phyloP scores from a whole-genome alignment of 176 grass and related monocot species.

The Eragrostis nindensis region DNA sequence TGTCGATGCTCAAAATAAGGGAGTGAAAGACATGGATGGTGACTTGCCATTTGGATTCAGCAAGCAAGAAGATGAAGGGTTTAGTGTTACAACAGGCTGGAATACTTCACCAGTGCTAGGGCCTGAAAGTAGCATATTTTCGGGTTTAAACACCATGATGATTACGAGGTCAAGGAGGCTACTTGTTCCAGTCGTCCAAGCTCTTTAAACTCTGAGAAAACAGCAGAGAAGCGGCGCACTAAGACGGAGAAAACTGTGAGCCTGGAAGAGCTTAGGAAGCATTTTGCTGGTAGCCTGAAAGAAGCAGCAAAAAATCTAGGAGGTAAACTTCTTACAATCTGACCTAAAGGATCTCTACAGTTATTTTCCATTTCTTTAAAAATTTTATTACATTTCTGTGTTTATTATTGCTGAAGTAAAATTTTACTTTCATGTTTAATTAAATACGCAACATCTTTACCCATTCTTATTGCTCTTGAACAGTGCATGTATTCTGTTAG shows the following conservation, averaged over 20 bases:
- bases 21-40: slow-evolving; percentile 31
- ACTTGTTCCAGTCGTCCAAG: slow-evolving; percentile 46
- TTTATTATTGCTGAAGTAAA: neutral
- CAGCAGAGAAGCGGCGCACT: slow-evolving; percentile 67
- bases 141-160: slow-evolving; percentile 54
- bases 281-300: slow-evolving; percentile 98
- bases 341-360: neutral
- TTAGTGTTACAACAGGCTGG: slow-evolving; percentile 68
- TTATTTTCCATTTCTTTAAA: slow-evolving; percentile 3
- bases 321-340: slow-evolving; percentile 56
- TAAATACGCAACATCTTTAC: neutral
- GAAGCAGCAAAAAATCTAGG: slow-evolving; percentile 96
- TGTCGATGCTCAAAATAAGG: slow-evolving; percentile 54
- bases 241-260: slow-evolving; percentile 83
- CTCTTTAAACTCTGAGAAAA: slow-evolving; percentile 48
- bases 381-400: slow-evolving; percentile 6
- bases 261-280: slow-evolving; percentile 80
- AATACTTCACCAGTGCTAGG: slow-evolving; percentile 34
- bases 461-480: neutral
- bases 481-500: neutral
- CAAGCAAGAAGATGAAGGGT: slow-evolving; percentile 71
- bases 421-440: neutral
- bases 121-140: slow-evolving; percentile 51
- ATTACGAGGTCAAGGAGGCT: slow-evolving; percentile 46
- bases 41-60: slow-evolving; percentile 50